Conservation (phyloP, 106 monocot genomes). For the Cymbidium sinense region DNA sequence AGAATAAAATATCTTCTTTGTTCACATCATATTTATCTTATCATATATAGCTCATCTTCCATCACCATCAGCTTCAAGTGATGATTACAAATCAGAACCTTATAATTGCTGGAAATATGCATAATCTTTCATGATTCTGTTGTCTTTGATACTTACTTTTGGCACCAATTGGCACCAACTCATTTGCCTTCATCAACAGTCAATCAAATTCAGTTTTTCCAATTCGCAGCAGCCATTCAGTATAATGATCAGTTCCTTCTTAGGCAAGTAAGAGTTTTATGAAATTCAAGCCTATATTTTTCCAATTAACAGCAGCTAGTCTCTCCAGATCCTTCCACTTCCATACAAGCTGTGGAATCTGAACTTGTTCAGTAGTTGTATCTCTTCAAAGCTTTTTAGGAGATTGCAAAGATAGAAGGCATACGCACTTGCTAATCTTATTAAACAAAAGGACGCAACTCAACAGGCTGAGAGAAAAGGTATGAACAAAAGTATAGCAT, state of each 20-base stretch:
- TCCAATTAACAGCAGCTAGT: neutral
- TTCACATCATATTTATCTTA: too few relatives aligned
- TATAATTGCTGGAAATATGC: too few relatives aligned
- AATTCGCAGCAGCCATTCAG: slow-evolving; percentile 10
- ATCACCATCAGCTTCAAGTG: too few relatives aligned
- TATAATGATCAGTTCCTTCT: slow-evolving; percentile 4
- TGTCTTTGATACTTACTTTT: too few relatives aligned
- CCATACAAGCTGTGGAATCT: neutral
- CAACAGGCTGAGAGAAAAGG: slow-evolving; percentile 91
- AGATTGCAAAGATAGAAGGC: slow-evolving; percentile 21
- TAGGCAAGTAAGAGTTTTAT: slow-evolving; percentile 1
- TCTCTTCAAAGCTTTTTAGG: slow-evolving; percentile 11
- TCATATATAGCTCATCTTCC: too few relatives aligned
- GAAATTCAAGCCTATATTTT: neutral
- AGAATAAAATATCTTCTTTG: too few relatives aligned
- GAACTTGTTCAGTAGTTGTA: slow-evolving; percentile 20
- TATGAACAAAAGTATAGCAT: slow-evolving; percentile 89
- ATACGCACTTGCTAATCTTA: slow-evolving; percentile 31
- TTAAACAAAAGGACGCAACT: slow-evolving; percentile 66
- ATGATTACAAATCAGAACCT: too few relatives aligned
- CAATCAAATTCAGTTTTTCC: slow-evolving; percentile 1
- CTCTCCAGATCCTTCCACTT: slow-evolving; percentile 7
- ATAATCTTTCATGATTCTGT: too few relatives aligned
- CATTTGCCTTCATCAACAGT: too few relatives aligned
- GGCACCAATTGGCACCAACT: too few relatives aligned